Base-by-base conservation (phyloP, 371 early-diverging fungal genomes). In the Rhizomucor pusillus region DNA sequence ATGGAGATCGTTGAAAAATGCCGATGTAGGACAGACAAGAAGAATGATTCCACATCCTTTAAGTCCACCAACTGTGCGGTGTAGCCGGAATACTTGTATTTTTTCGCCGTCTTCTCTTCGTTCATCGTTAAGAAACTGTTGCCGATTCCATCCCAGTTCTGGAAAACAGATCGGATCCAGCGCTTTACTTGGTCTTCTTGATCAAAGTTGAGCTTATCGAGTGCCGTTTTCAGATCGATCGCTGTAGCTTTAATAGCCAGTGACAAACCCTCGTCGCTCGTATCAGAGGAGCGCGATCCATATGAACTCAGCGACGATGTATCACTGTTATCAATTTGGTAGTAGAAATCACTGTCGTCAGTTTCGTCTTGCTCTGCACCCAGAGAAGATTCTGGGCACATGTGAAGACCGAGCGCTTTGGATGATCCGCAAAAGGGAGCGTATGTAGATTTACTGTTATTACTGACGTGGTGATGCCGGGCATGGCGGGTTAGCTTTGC, bases 91-190 rank as follows among this genome's bases (percentile, higher is more conserved):
- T 29, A 7, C 5, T 29, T 29, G 29, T 29, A 29, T 29, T 7
- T 29, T 29, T 3, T 29, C 29, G 29, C 29, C 29, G 29, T 29
- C 7, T 5, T 29, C 29, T 7, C 7, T 7, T 29, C 29, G 0
- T 34, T 5, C 0, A 20, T 16, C 0, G 52, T 39, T 1, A 71
- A 39, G 37, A 74, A 69, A 37, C 76, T 75, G 34, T 67, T 65
- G 40, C 76, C 73, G 19, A 75, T 58, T 0, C 73, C 76, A 43
- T 75, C 76, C 76, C 76, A 75, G n/a, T 62, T 72, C 46, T 75
- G 73, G 34, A 75, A 75, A 5, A 69, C 49, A 1, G 66, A 61
- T 39, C 74, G 59, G 48, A 60, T 67, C 74, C 74, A 74, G 9
- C 39, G 60, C 5, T 54, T 44, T 34, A 62, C 51, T 19, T 61